Base-by-base conservation (phyloP, 495 filamentous ascomycete genomes). In the Penicillium coffeae region DNA sequence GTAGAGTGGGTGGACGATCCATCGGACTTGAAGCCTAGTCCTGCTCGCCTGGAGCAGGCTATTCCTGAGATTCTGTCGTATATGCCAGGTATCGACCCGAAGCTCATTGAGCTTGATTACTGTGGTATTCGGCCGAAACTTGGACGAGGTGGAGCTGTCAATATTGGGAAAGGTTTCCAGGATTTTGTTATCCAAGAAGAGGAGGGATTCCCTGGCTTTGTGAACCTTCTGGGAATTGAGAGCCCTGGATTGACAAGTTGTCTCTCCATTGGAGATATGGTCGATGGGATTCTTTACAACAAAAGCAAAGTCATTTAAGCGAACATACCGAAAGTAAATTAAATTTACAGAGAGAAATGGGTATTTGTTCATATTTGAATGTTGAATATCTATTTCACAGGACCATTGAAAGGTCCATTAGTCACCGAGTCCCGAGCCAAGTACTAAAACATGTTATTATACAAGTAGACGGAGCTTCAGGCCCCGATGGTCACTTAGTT, bases 141-240 rank as follows among this genome's bases (percentile, higher is more conserved):
- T 48, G 78, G 74, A 9, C 79, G 75, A 32, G 67, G 71, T 21
- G 76, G 76, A 2, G 80, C 70, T 3, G 80, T 81, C 8, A 77
- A 81, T 33, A 76, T 72, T 27, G 78, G 76, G 7, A 77, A 74
- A 19, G 82, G 79, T 0, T 93, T 95, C 54, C 72, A 85, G 56
- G 93, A 98, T 69, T 97, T 98, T 66, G 71, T 86, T 8, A 89
- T 98, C 38, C 68, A 76, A 53, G 80, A 80, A 60, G 93, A 96
- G 67, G 80, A 91, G 15, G 93, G 87, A 0, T 88, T 78, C 58
- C 67, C 78, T 14, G 90, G 90, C n/a, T 96, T 90, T 77, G 79
- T 97, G 16, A 96, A 97, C 69, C 63, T 96, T 54, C 60, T 97
- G 58, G 90, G 89, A 6, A 96, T 98, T 64, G 93, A 98, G 71